These are phyloP conservation scores for Rhododendron vialii DNA, from an alignment of 148 eudicot species.

Conservation along the genomic window DNA sequence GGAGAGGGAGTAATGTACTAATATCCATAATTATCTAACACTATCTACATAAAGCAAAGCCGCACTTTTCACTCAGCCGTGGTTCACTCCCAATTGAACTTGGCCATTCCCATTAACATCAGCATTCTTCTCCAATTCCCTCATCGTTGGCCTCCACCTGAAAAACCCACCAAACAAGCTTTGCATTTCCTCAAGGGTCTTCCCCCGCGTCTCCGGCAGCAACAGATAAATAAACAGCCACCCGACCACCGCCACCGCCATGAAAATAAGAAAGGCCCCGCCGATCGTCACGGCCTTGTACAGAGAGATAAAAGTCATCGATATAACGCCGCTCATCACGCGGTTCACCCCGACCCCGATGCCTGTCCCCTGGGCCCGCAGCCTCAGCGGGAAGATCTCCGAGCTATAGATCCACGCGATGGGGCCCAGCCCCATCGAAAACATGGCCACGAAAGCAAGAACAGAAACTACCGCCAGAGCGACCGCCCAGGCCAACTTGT, in stretches of 20 bases:
- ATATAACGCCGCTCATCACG: constrained; percentile 19
- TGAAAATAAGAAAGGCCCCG: constrained; percentile 58
- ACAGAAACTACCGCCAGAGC: neutral
- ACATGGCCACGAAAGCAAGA: neutral
- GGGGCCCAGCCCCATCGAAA: constrained; percentile 13
- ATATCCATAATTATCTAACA: no score
- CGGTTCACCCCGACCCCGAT: constrained; percentile 28
- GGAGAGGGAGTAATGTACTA: no score
- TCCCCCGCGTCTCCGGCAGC: constrained; percentile 6
- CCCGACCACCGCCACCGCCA: constrained; percentile 33
- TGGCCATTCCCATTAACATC: neutral
- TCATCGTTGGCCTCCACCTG: neutral
- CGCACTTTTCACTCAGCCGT: neutral
- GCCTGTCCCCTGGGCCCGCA: constrained; percentile 28
- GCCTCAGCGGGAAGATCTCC: constrained; percentile 12
- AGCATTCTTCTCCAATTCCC: neutral
- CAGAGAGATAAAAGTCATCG: constrained; percentile 40
- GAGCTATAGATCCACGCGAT: constrained; percentile 5
- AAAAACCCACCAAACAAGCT: neutral
- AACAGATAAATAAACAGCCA: constrained; percentile 23
- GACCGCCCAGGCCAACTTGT: neutral
- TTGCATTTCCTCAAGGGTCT: neutral
- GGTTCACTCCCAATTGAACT: neutral
- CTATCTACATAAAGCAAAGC: no score
- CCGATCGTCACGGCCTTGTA: constrained; percentile 45